Evolutionary conservation across 495 filamentous ascomycete genomes (phyloP), one percentile per base, ranked within the genome.

Genomic region (Trichodelitschia bisporula): DNA sequence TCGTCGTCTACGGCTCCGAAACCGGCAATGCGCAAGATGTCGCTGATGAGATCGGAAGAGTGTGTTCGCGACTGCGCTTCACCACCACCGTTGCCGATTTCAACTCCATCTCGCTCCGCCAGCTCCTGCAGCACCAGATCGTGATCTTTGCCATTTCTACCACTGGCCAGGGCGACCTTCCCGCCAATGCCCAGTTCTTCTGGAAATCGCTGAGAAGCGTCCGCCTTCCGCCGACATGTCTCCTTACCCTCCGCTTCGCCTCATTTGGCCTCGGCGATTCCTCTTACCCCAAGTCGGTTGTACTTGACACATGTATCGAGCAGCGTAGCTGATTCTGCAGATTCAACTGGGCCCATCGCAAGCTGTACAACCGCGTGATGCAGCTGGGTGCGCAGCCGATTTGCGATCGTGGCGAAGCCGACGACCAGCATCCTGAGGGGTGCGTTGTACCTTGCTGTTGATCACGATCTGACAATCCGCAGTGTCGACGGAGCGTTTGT

Each of bases 371-470:
- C 42, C 62, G 86, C 24, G 59, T 99, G 15, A 40, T 73, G 21
- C 86, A 95, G 47, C 60, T 99, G 4, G 82, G 86, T 1, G 89
- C 77, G 3, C 58, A 61, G 26, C 72, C 84, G 34, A 61, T 82
- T 36, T 73, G 71, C 40, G 64, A 65, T 15, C 58, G 69, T 25
- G 84, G 77, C 2, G 86, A 95, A 46, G 78, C 69, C 23, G 89
- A 99, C 46, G 80, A 92, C 37, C 76, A 83, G 42, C 77, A 92
- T 62, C 63, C 72, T 21, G 80, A 93, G 58, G 86, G 86, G 76
- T 89, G 48, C 44, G 66, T 54, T 23, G 16, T 19, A 31, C 19
- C n/a, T n/a, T n/a, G n/a, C n/a, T n/a, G n/a, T n/a, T n/a, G n/a
- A n/a, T n/a, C n/a, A n/a, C n/a, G n/a, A n/a, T n/a, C n/a, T n/a